phyloP scores from a whole-genome alignment of 306 rosid species.

The Oxytropis ochrocephala region DNA sequence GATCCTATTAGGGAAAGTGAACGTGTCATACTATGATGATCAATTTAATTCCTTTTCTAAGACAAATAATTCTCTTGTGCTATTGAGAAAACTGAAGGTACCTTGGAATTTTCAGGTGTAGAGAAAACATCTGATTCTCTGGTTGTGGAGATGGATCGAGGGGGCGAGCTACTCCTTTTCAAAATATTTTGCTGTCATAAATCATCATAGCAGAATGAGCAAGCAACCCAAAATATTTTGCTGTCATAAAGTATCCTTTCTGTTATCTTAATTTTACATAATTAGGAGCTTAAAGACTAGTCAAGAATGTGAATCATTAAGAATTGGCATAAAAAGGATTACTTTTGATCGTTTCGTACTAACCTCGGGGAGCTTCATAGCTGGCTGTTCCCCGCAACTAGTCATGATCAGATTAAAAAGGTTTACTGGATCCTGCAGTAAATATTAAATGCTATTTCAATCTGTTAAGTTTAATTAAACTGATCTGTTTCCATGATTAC shows the following conservation, averaged over 20 bases:
- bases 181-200: too few species aligned
- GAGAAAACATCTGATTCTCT: slow-evolving; percentile 30
- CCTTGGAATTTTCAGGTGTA: slow-evolving; percentile 35
- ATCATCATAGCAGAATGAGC: not conserved
- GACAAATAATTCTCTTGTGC: not conserved
- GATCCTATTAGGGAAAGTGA: not conserved
- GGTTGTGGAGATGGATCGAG: slow-evolving; percentile 17
- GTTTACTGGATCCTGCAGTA: too few species aligned
- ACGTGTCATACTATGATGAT: not conserved
- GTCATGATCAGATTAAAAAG: not conserved
- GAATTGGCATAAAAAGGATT: not conserved
- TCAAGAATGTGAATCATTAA: not conserved
- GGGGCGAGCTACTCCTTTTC: slow-evolving; percentile 28
- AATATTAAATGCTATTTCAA: not conserved
- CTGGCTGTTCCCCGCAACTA: slow-evolving; percentile 48
- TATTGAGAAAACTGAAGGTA: slow-evolving; percentile 16
- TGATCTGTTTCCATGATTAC: not conserved
- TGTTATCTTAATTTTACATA: not conserved
- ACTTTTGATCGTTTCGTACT: slow-evolving; percentile 22
- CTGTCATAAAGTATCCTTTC: too few species aligned
- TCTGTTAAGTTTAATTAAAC: not conserved
- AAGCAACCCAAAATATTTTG: not conserved
- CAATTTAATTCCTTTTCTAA: not conserved
- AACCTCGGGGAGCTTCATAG: slow-evolving; percentile 55
- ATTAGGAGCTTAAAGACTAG: not conserved